These are phyloP conservation scores for Calonectria crousiana DNA, from an alignment of 2,329 filamentous ascomycete species.

Conservation along the genomic window DNA sequence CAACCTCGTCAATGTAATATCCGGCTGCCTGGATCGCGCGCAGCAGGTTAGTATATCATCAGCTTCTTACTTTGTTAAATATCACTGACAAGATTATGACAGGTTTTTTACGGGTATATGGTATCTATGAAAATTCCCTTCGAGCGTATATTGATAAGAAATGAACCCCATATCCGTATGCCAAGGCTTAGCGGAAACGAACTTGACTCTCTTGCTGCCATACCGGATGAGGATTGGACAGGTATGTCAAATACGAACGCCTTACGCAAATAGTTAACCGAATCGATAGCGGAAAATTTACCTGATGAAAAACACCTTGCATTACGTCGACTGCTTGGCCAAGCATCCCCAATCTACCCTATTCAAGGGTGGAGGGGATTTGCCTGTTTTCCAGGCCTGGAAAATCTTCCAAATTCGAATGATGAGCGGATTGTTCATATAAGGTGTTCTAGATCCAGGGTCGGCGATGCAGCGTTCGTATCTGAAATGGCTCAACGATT, in stretches of 20 bases:
- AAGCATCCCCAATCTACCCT: background rate
- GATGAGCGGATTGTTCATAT: background rate
- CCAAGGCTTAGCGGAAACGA: too few species aligned
- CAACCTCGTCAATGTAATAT: constrained; percentile 16
- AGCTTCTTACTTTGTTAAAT: too few species aligned
- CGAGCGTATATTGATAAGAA: background rate
- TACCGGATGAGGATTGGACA: constrained; percentile 7
- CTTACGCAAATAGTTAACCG: too few species aligned
- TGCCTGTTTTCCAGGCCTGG: background rate
- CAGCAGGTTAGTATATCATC: too few species aligned
- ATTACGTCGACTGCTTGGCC: background rate
- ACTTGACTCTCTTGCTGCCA: background rate
- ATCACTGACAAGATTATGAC: too few species aligned
- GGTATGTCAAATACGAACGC: background rate
- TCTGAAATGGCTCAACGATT: background rate
- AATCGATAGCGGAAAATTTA: background rate
- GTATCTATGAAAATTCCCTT: background rate
- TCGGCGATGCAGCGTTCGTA: background rate
- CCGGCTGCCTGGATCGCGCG: background rate
- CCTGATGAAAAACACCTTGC: background rate
- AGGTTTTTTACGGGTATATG: background rate
- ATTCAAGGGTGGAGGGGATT: background rate
- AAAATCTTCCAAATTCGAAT: background rate
- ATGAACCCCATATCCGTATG: background rate
- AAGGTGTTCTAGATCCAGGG: background rate